These are phyloP conservation scores for Boletellus ananas DNA, from an alignment of 768 basidiomycete genomes.

Conservation along the genomic window DNA sequence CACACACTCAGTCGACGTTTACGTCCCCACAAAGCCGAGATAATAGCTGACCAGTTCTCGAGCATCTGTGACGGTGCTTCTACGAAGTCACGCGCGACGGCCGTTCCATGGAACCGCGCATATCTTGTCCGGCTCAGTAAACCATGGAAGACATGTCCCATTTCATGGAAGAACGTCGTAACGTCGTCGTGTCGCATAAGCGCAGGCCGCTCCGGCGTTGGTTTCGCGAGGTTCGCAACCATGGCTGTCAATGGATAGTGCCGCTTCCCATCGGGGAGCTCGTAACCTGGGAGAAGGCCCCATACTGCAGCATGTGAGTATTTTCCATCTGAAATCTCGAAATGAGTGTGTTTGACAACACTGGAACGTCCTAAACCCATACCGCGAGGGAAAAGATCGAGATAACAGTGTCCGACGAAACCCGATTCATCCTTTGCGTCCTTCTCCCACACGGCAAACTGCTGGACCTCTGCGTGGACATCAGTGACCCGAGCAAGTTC, in stretches of 20 bases:
- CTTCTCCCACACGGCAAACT: slow-evolving; percentile 82
- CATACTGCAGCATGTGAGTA: slow-evolving; percentile 89
- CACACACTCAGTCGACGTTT: background rate
- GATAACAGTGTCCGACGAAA: slow-evolving; percentile 83
- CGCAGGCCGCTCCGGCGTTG: slow-evolving; percentile 75
- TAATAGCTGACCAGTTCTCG: slow-evolving; percentile 68
- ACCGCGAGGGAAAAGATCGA: slow-evolving; percentile 86
- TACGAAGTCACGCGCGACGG: slow-evolving; percentile 77
- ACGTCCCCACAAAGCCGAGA: background rate
- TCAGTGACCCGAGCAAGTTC: background rate
- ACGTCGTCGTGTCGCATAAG: slow-evolving; percentile 86
- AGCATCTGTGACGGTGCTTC: slow-evolving; percentile 92
- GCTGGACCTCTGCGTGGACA: slow-evolving; percentile 60
- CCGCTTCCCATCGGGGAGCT: slow-evolving; percentile 50
- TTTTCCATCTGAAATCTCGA: slow-evolving; percentile 50
- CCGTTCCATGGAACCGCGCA: slow-evolving; percentile 78
- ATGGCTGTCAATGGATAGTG: slow-evolving; percentile 76
- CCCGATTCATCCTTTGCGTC: slow-evolving; percentile 64
- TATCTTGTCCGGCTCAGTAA: slow-evolving; percentile 69
- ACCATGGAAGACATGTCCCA: slow-evolving; percentile 74
- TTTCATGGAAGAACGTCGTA: slow-evolving; percentile 90
- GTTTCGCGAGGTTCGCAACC: slow-evolving; percentile 90
- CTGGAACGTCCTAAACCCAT: slow-evolving; percentile 6
- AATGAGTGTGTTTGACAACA: background rate
- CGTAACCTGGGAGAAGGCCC: slow-evolving; percentile 67